These are phyloP conservation scores for Tylopilus vinaceipallidus DNA, from an alignment of 768 basidiomycete genomes.

Conservation along the genomic window DNA sequence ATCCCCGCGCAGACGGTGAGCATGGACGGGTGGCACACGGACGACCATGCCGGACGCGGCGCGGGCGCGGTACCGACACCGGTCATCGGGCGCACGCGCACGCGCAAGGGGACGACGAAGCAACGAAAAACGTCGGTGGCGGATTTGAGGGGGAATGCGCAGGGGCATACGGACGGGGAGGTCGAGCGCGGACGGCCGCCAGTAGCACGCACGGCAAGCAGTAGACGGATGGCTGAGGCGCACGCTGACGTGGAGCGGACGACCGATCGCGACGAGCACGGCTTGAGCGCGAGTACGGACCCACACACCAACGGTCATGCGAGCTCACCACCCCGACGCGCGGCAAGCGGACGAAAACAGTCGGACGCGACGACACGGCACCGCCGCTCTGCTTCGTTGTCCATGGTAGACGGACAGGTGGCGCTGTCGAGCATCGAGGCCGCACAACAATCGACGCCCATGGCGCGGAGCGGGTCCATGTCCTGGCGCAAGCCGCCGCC, in stretches of 20 bases:
- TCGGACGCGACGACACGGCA: background rate
- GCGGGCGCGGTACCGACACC: too few relatives aligned
- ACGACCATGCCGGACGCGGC: background rate
- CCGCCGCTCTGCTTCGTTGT: slow-evolving; percentile 19
- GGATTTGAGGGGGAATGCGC: slow-evolving; percentile 25
- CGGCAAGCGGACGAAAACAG: background rate
- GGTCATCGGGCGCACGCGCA: too few relatives aligned
- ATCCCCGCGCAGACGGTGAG: background rate
- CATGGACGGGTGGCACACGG: slow-evolving; percentile 23
- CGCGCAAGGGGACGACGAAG: slow-evolving; percentile 3
- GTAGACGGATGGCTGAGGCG: too few relatives aligned
- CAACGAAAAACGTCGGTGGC: slow-evolving; percentile 24
- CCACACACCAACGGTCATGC: background rate
- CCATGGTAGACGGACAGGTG: background rate
- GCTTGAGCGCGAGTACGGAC: background rate
- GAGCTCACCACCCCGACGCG: background rate
- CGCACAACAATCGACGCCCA: too few relatives aligned
- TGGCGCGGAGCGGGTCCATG: too few relatives aligned
- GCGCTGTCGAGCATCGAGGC: background rate
- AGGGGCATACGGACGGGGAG: slow-evolving; percentile 31
- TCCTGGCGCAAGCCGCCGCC: slow-evolving; percentile 15
- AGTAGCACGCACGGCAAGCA: background rate
- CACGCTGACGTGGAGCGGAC: too few relatives aligned
- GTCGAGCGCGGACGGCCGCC: background rate
- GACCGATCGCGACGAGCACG: background rate